Evolutionary conservation across 2,329 filamentous ascomycete species (phyloP).

Genomic region (Trichoderma guizhouense): DNA sequence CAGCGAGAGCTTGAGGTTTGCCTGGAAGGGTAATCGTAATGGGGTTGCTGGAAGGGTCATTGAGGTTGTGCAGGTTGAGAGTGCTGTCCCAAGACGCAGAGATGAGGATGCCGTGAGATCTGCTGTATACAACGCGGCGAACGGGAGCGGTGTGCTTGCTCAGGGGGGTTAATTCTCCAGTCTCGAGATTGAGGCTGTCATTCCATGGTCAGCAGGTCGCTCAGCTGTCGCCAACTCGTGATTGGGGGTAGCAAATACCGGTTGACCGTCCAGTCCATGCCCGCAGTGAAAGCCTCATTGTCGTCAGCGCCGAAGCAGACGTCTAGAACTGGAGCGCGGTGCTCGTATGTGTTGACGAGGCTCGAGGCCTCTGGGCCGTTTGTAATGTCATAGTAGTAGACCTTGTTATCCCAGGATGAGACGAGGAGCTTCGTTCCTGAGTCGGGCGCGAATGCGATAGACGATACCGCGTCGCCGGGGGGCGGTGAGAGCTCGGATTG

Average conservation of each 20-base stretch:
- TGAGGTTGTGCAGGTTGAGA: constrained; percentile 75
- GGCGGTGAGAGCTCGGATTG: constrained; percentile 82
- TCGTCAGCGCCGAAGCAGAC: constrained; percentile 85
- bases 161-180: constrained; percentile 68
- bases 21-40: constrained; percentile 69
- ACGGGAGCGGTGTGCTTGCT: constrained; percentile 78
- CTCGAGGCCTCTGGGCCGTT: constrained; percentile 51
- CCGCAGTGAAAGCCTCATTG: constrained; percentile 79
- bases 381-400: constrained; percentile 81
- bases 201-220: neutral
- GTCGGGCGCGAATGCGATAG: constrained; percentile 77
- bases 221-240: neutral
- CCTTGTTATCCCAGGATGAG: constrained; percentile 89
- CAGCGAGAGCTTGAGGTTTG: constrained; percentile 85
- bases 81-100: constrained; percentile 94
- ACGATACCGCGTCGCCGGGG: constrained; percentile 82
- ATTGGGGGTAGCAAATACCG: constrained; percentile 44
- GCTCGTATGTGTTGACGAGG: constrained; percentile 70
- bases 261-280: constrained; percentile 82
- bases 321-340: constrained; percentile 82
- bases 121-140: constrained; percentile 78
- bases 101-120: constrained; percentile 71
- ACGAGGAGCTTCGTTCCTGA: constrained; percentile 77
- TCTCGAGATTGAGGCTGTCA: constrained; percentile 62
- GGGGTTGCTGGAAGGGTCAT: constrained; percentile 49